phyloP scores from a whole-genome alignment of 2,329 filamentous ascomycete species.

The Balansia obtecta region DNA sequence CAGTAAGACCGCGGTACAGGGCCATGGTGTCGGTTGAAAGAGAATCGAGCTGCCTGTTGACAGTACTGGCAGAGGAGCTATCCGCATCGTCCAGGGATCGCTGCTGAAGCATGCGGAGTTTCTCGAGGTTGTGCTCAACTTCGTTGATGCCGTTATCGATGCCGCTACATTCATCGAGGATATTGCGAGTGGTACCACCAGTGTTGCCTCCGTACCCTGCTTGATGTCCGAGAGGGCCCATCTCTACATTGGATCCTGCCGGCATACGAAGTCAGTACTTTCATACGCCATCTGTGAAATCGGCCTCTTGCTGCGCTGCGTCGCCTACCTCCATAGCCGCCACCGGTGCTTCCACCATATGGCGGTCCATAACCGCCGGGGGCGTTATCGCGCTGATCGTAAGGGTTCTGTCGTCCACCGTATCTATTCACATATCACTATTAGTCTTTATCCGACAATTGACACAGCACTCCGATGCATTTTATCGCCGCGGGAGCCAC shows the following conservation, averaged over 20 bases:
- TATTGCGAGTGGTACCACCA: constrained; percentile 52
- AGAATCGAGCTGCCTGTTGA: constrained; percentile 57
- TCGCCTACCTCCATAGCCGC: constrained; percentile 16
- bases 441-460: background rate
- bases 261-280: background rate
- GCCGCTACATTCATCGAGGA: constrained; percentile 74
- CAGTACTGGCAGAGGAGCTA: constrained; percentile 51
- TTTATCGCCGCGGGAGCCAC: background rate
- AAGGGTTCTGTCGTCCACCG: constrained; percentile 43
- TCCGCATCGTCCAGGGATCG: constrained; percentile 65
- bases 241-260: constrained; percentile 49
- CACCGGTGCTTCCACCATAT: constrained; percentile 11
- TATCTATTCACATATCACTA: constrained; percentile 29
- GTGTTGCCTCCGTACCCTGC: constrained; percentile 28
- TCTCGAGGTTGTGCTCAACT: constrained; percentile 59
- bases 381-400: constrained; percentile 38
- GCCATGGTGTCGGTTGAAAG: constrained; percentile 72
- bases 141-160: constrained; percentile 67
- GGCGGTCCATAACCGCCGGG: constrained; percentile 21
- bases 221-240: constrained; percentile 51
- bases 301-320: background rate
- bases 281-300: background rate
- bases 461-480: background rate
- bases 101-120: constrained; percentile 59
- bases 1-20: constrained; percentile 66